phyloP scores from a whole-genome alignment of 169 alveolate genomes.

The Cryptosporidium canis region DNA sequence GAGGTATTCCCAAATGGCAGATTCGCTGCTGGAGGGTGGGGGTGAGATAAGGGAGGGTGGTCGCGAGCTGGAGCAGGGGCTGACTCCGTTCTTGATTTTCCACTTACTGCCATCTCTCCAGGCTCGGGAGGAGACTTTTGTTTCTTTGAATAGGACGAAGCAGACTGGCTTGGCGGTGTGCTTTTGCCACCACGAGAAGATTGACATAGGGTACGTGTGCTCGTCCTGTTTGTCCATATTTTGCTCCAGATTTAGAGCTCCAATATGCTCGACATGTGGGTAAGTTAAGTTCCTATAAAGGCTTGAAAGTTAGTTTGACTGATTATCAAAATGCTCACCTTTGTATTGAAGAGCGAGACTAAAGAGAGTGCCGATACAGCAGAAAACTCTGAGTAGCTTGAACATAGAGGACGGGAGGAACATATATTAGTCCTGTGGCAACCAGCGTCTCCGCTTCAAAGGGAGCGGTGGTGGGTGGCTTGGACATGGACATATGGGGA shows the following conservation, averaged over 20 bases:
- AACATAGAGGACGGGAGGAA: constrained; percentile 61
- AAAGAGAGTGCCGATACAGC: constrained; percentile 57
- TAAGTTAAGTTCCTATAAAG: constrained; percentile 25
- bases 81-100: constrained; percentile 33
- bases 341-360: constrained; percentile 44
- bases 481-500: too few relatives aligned
- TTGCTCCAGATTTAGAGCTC: constrained; percentile 58
- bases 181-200: constrained; percentile 55
- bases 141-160: constrained; percentile 7
- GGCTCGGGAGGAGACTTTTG: constrained; percentile 26
- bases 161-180: constrained; percentile 64
- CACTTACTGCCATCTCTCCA: constrained; percentile 61
- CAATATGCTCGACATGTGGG: constrained; percentile 69
- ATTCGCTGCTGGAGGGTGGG: background rate
- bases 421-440: constrained; percentile 11
- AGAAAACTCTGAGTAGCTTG: constrained; percentile 27
- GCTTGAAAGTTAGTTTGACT: background rate
- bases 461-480: too few relatives aligned
- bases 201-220: constrained; percentile 60
- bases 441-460: too few relatives aligned
- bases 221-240: constrained; percentile 59
- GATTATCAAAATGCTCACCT: background rate
- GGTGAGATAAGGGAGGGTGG: background rate
- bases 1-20: constrained; percentile 16
- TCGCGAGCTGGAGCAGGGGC: constrained; percentile 7